Evolutionary conservation across 345 rosid genomes (phyloP).

Genomic region (Bruguiera parviflora): DNA sequence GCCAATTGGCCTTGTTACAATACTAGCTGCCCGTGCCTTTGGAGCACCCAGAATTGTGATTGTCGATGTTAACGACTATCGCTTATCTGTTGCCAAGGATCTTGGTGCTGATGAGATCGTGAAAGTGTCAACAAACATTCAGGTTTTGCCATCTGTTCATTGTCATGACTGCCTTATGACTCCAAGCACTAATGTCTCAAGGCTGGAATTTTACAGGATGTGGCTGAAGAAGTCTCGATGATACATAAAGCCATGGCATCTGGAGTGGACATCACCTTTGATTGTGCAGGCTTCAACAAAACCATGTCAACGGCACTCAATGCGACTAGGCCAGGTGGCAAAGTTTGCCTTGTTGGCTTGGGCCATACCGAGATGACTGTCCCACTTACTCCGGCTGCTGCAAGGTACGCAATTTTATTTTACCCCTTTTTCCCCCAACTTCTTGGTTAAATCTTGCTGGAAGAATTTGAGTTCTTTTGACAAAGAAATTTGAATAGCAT

Average conservation of each 20-base stretch:
- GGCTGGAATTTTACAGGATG: constrained; percentile 42
- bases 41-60: constrained; percentile 74
- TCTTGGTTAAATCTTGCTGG: no score
- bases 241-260: constrained; percentile 61
- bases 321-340: constrained; percentile 78
- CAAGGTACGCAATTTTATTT: constrained; percentile 44
- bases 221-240: constrained; percentile 56
- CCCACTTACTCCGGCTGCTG: constrained; percentile 86
- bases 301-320: constrained; percentile 84
- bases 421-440: neutral
- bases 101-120: constrained; percentile 66
- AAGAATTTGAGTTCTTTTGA: no score
- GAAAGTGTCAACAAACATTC: constrained; percentile 52
- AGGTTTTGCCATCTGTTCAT: constrained; percentile 39
- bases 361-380: constrained; percentile 79
- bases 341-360: constrained; percentile 92
- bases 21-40: constrained; percentile 85
- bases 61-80: constrained; percentile 65
- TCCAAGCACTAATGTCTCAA: neutral
- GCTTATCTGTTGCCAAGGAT: constrained; percentile 70
- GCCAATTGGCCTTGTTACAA: constrained; percentile 81
- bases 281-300: constrained; percentile 87
- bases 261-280: constrained; percentile 64
- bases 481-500: no score
- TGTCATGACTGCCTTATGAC: neutral